Percentiles rank a stretch among this genome's conserved stretches.
These are phyloP conservation scores for Trypanosomatidae sp. DNA, from an alignment of 208 protist genomes.

Conservation along the genomic window DNA sequence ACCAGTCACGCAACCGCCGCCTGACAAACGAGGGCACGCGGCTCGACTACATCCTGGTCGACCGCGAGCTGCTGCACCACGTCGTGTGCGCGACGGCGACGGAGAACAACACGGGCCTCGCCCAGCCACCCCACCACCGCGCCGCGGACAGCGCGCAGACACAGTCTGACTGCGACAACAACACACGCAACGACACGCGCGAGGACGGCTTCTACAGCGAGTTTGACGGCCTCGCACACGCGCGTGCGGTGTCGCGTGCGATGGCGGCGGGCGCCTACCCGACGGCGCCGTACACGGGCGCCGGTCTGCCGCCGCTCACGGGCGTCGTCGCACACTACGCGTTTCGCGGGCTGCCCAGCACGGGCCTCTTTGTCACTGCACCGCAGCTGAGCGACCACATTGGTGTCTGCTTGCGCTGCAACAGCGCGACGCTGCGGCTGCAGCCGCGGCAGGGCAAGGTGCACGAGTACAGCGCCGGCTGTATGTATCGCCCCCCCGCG, in stretches of 20 bases:
- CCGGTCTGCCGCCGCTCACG: conserved; percentile 42
- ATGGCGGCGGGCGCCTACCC: conserved; percentile 54
- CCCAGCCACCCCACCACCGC: no score
- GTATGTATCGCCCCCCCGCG: conserved; percentile 49
- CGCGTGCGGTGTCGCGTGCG: conserved; percentile 25
- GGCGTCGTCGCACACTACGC: conserved; percentile 15
- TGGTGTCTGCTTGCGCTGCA: conserved; percentile 46
- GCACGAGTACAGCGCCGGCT: conserved; percentile 32
- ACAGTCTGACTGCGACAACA: no score
- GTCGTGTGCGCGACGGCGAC: conserved; percentile 27
- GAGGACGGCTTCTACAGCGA: conserved; percentile 40
- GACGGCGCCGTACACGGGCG: conserved; percentile 47
- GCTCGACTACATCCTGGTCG: conserved; percentile 86
- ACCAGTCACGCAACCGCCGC: conserved; percentile 79
- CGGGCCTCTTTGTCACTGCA: conserved; percentile 74
- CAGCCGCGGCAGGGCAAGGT: conserved; percentile 17
- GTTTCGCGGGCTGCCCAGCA: conserved; percentile 53
- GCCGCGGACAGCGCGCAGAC: no score
- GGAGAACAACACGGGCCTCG: conserved; percentile 53
- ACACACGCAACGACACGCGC: no score
- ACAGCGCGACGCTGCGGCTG: conserved; percentile 8
- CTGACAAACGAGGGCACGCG: conserved; percentile 77
- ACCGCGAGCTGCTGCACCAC: conserved; percentile 21
- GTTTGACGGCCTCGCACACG: conserved; percentile 18
- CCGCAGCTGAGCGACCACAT: conserved; percentile 88